Evolutionary conservation across 164 flowering plant genomes (phyloP), one percentile per base, ranked within the genome.

Genomic region (Berberis vulgaris): DNA sequence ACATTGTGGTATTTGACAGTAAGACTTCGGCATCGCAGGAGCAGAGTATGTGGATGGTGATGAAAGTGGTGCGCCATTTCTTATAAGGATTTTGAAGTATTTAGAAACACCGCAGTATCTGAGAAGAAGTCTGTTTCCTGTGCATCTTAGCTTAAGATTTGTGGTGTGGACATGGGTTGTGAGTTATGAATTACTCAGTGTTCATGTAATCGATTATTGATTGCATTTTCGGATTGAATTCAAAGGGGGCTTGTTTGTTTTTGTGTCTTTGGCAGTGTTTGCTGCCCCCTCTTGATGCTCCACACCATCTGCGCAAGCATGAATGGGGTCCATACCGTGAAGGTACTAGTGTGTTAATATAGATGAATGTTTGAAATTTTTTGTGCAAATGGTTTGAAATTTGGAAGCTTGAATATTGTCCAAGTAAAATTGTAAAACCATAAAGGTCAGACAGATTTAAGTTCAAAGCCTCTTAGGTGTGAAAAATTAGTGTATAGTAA

Each of bases 41-140:
- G 66, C 59, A 7, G 76, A 74, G 54, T 70, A 68, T 60, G 74
- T 78, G 0, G 84, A 80, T 67, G 81, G 70, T 61, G 55, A 76
- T 75, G 96, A 86, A 73, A 86, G 82, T 71, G 93, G 93, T 63
- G 82, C 91, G 2, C 80, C 84, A 52, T 89, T 94, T 77, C 86
- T 94, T 50, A 72, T 85, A 6, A 79, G 93, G 75, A 79, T 91
- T 62, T 78, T 94, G 82, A 75, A 69, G 62, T 91, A 91, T 74
- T 87, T 94, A n/a, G 99, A 94, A 80, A 94, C 99, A 7, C 99
- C 99, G 1, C 99, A 91, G 67, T 94, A 94, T 82, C 66, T 91
- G 43, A 82, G 99, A 63, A 87, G 81, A 67, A 72, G 72, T 67
- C 86, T 94, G 49, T 87, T 89, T 68, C 90, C 91, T 2, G 81